phyloP scores from a whole-genome alignment of 2,329 filamentous ascomycete genomes.

The Talaromyces sp. region DNA sequence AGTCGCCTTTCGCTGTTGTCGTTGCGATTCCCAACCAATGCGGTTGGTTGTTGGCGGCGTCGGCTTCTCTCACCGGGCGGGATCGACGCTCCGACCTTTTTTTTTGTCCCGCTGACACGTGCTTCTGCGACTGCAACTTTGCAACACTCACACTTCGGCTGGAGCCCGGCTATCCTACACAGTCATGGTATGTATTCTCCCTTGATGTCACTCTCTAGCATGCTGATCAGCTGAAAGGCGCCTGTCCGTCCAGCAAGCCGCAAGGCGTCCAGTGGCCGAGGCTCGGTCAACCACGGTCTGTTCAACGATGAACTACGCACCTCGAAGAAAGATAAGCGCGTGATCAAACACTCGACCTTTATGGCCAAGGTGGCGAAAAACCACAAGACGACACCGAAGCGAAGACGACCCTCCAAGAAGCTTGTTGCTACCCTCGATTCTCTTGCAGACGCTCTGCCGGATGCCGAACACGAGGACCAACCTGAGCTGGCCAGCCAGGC shows the following conservation, averaged over 20 bases:
- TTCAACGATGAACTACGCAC: conserved; percentile 52
- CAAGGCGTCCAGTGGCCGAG: conserved; percentile 11
- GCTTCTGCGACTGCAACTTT: neutral
- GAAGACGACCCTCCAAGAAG: conserved; percentile 67
- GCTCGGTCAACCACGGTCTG: conserved; percentile 6
- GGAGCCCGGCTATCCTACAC: neutral
- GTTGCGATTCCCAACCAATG: neutral
- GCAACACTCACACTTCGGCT: neutral
- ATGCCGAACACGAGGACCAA: conserved; percentile 45
- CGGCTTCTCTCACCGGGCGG: neutral
- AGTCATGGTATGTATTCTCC: neutral
- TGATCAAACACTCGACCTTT: conserved; percentile 75
- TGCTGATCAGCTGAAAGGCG: conserved; percentile 3
- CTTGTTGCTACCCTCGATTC: conserved; percentile 68
- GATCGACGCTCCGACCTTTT: neutral
- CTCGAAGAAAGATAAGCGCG: conserved; percentile 76
- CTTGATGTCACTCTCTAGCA: neutral
- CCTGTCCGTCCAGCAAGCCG: conserved; percentile 8
- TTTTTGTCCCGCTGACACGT: neutral
- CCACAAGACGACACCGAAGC: conserved; percentile 51
- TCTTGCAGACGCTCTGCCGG: conserved; percentile 74
- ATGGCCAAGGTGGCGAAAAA: conserved; percentile 68
- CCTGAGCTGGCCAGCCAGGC: conserved; percentile 46
- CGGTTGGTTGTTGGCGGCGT: neutral
- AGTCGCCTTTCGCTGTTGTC: neutral